A percentile compares a stretch with the other conserved stretches of the same genome.
Conservation (phyloP, 345 rosid genomes). For the Nasturtium officinale region DNA sequence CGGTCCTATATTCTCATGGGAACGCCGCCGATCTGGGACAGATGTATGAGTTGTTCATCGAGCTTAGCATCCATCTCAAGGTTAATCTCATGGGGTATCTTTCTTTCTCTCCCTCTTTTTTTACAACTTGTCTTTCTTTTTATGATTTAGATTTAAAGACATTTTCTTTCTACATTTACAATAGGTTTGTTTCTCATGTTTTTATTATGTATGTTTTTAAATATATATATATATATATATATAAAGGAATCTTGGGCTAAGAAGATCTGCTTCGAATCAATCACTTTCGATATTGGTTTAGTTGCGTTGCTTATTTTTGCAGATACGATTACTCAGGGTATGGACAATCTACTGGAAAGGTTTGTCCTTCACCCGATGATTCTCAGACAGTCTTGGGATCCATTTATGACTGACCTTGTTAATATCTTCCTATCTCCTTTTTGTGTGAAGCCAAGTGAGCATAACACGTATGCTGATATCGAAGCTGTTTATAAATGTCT, state of each 20-base stretch:
- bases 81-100: constrained; percentile 92
- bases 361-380: constrained; percentile 38
- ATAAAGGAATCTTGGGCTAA: background rate
- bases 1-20: constrained; percentile 91
- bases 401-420: background rate
- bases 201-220: background rate
- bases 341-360: constrained; percentile 97
- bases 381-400: background rate
- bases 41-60: constrained; percentile 98
- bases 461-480: constrained; percentile 88
- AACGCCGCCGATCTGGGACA: constrained; percentile 99
- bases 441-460: constrained; percentile 83
- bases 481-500: constrained; percentile 95
- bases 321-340: constrained; percentile 98
- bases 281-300: background rate
- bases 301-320: constrained; percentile 15
- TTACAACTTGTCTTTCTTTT: background rate
- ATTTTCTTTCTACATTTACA: too few species aligned
- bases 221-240: too few species aligned
- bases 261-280: background rate
- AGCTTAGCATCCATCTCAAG: constrained; percentile 86
- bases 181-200: too few species aligned
- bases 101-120: background rate
- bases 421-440: too few species aligned
- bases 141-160: too few species aligned